Evolutionary conservation across 805 yeast species (phyloP).

Genomic region (Saccharomycopsis amapae): DNA sequence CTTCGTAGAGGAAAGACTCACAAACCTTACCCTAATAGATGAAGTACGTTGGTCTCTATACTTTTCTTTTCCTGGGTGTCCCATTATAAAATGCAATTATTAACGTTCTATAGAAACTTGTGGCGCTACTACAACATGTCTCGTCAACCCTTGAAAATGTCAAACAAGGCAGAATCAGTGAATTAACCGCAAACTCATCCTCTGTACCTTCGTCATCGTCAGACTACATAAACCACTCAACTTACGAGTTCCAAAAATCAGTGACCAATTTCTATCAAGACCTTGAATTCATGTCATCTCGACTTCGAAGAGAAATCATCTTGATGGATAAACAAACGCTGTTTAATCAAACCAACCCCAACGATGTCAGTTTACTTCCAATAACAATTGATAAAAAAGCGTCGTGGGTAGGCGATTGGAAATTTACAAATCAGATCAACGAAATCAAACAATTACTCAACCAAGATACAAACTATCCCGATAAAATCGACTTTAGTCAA

Average conservation of each 20-base stretch:
- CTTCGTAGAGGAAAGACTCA: conserved; percentile 44
- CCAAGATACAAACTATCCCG: neutral
- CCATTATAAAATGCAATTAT: too few species aligned
- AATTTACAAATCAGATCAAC: conserved; percentile 43
- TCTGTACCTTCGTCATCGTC: conserved; percentile 9
- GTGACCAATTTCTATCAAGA: conserved; percentile 44
- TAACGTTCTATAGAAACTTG: conserved; percentile 33
- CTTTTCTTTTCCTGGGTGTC: too few species aligned
- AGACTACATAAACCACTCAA: conserved; percentile 25
- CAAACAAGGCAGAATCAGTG: conserved; percentile 29
- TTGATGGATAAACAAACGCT: conserved; percentile 54
- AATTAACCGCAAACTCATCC: conserved; percentile 15
- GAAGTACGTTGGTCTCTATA: conserved; percentile 25
- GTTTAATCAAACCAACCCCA: conserved; percentile 38
- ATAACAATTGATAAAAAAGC: conserved; percentile 64
- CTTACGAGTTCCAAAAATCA: conserved; percentile 37
- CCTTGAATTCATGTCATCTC: conserved; percentile 51
- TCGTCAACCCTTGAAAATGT: conserved; percentile 40
- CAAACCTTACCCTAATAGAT: conserved; percentile 47
- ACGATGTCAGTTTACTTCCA: conserved; percentile 53
- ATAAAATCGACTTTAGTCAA: neutral
- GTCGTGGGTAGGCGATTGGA: conserved; percentile 53
- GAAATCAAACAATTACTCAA: conserved; percentile 28
- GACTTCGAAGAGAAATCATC: conserved; percentile 59
- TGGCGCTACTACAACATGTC: conserved; percentile 42